phyloP scores from a whole-genome alignment of 2,329 filamentous ascomycete genomes.

The Trichoderma arundinaceum region DNA sequence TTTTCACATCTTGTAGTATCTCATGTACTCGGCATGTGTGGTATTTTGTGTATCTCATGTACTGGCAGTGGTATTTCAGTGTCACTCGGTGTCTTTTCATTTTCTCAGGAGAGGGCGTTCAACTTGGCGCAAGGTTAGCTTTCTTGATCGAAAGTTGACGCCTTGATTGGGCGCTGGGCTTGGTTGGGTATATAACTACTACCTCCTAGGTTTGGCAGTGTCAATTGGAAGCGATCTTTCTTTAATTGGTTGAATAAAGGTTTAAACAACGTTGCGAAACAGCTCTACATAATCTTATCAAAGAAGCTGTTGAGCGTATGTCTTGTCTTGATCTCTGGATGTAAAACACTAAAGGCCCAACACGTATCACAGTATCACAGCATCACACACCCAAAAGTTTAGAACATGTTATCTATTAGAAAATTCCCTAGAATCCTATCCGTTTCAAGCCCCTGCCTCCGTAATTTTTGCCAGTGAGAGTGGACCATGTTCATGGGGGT shows the following conservation, averaged over 20 bases:
- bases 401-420: slow-evolving; percentile 45
- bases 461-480: slow-evolving; percentile 45
- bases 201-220: slow-evolving; percentile 20
- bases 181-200: slow-evolving; percentile 16
- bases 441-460: slow-evolving; percentile 44
- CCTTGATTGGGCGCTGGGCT: slow-evolving; percentile 26
- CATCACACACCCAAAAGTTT: neutral
- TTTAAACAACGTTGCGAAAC: neutral
- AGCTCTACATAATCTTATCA: neutral
- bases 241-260: neutral
- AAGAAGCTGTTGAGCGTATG: neutral
- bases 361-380: neutral
- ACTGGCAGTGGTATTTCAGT: slow-evolving; percentile 1
- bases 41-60: slow-evolving; percentile 16
- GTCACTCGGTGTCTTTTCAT: neutral
- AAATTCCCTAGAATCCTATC: slow-evolving; percentile 39
- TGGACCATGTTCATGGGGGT: slow-evolving; percentile 46
- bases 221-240: slow-evolving; percentile 16
- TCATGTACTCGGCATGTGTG: slow-evolving; percentile 27
- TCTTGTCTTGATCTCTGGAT: too few relatives aligned
- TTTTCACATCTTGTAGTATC: slow-evolving; percentile 18
- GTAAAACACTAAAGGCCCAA: neutral
- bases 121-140: slow-evolving; percentile 10
- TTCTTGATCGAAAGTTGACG: slow-evolving; percentile 8
- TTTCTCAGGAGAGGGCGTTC: neutral